A percentile compares a stretch with the other conserved stretches of the same genome.
phyloP scores from a whole-genome alignment of 345 rosid species.

The Syzygium jambos region DNA sequence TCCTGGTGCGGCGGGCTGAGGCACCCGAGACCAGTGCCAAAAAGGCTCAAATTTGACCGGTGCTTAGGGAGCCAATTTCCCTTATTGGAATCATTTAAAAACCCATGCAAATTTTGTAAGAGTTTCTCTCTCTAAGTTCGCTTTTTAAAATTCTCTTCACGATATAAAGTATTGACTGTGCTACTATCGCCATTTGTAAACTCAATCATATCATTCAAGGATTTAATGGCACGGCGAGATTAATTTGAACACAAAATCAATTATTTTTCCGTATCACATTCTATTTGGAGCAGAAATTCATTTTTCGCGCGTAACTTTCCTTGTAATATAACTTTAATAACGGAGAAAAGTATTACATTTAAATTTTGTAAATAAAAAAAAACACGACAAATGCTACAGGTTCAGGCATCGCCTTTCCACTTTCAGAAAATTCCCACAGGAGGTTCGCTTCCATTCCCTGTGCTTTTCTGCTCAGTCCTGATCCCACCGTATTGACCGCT shows the following conservation, averaged over 20 bases:
- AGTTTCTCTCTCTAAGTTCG: no score
- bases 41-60: no score
- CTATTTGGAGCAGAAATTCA: neutral
- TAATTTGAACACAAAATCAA: neutral
- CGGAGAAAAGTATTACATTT: neutral
- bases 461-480: no score
- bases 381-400: rapidly evolving
- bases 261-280: neutral
- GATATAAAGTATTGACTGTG: neutral
- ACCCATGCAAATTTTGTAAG: no score
- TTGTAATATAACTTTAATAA: neutral
- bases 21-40: no score
- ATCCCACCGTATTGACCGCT: rapidly evolving
- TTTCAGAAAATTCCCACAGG: neutral
- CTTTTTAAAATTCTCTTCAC: no score
- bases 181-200: neutral
- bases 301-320: neutral
- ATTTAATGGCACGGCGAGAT: rapidly evolving
- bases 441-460: neutral
- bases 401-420: neutral
- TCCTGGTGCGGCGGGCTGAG: no score
- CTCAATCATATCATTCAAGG: neutral
- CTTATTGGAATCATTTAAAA: no score
- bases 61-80: no score
- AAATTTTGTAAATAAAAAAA: neutral